These are phyloP conservation scores for Colletotrichum echinochloae DNA, from an alignment of 2,329 filamentous ascomycete genomes.

Conservation along the genomic window DNA sequence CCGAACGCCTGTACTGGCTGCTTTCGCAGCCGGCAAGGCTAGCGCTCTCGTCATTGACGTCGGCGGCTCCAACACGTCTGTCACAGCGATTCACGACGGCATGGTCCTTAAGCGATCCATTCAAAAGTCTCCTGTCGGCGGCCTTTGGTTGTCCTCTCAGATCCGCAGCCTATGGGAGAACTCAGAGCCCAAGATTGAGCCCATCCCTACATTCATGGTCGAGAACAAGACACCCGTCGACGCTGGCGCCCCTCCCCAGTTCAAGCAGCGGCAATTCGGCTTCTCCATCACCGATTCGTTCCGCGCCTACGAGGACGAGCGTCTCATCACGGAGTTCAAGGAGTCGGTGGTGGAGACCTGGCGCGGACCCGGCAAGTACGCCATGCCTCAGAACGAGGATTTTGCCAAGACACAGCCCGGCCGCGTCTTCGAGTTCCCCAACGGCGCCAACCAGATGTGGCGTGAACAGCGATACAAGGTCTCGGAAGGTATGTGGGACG, in stretches of 20 bases:
- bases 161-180: slow-evolving; percentile 83
- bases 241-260: slow-evolving; percentile 82
- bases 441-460: slow-evolving; percentile 97
- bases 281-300: slow-evolving; percentile 76
- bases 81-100: slow-evolving; percentile 93
- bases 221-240: slow-evolving; percentile 90
- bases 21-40: slow-evolving; percentile 92
- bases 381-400: slow-evolving; percentile 78
- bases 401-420: slow-evolving; percentile 78
- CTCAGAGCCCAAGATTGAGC: slow-evolving; percentile 75
- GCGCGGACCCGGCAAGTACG: slow-evolving; percentile 80
- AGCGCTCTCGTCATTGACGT: slow-evolving; percentile 94
- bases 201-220: slow-evolving; percentile 89
- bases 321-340: slow-evolving; percentile 95
- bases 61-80: slow-evolving; percentile 87
- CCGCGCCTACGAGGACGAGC: slow-evolving; percentile 88
- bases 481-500: slow-evolving; percentile 92
- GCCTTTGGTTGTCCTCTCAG: slow-evolving; percentile 91
- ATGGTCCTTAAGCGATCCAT: slow-evolving; percentile 93
- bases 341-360: slow-evolving; percentile 96
- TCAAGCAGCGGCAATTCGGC: slow-evolving; percentile 77
- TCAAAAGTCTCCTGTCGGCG: slow-evolving; percentile 85
- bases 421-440: slow-evolving; percentile 95
- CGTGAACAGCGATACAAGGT: slow-evolving; percentile 87
- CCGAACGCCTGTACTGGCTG: slow-evolving; percentile 87